Percentiles rank a stretch among this genome's conserved stretches.
Evolutionary conservation across 345 rosid species (phyloP).

Genomic region (Raphanus raphanistrum): DNA sequence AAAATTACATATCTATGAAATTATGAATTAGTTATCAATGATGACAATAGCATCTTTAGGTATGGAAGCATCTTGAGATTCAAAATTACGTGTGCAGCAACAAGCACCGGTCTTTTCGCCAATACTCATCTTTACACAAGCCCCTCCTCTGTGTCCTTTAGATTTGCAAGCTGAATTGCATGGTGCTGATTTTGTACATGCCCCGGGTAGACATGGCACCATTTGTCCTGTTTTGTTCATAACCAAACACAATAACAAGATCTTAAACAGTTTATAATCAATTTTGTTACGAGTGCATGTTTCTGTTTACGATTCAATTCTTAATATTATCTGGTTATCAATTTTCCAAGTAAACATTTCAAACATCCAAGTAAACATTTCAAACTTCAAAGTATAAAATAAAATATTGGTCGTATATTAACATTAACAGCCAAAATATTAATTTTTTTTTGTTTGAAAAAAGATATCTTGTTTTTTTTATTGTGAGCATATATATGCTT

Average conservation of each 20-base stretch:
- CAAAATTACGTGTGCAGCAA: slow-evolving; percentile 9
- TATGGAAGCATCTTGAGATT: slow-evolving; percentile 2
- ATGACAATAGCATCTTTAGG: neutral
- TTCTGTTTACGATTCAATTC: slow-evolving; percentile 10
- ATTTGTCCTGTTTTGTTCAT: slow-evolving; percentile 19
- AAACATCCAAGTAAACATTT: too few species aligned
- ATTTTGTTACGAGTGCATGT: neutral
- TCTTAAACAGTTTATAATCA: neutral
- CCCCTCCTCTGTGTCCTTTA: slow-evolving; percentile 26
- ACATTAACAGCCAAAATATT: too few species aligned
- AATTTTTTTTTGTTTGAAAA: too few species aligned
- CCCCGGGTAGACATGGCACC: slow-evolving; percentile 6
- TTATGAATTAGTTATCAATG: neutral
- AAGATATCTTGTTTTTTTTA: too few species aligned
- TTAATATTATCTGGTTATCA: too few species aligned
- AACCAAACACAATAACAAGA: neutral
- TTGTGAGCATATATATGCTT: too few species aligned
- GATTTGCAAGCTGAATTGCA: slow-evolving; percentile 19
- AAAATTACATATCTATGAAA: neutral
- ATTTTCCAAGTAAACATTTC: too few species aligned
- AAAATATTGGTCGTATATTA: neutral
- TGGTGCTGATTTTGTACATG: neutral
- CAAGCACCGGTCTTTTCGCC: slow-evolving; percentile 1
- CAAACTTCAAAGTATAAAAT: neutral
- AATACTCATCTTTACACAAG: neutral